Percentiles rank a stretch among this genome's conserved stretches.
Conservation (phyloP, 768 basidiomycete genomes). For the Coprinopsis cinerea region DNA sequence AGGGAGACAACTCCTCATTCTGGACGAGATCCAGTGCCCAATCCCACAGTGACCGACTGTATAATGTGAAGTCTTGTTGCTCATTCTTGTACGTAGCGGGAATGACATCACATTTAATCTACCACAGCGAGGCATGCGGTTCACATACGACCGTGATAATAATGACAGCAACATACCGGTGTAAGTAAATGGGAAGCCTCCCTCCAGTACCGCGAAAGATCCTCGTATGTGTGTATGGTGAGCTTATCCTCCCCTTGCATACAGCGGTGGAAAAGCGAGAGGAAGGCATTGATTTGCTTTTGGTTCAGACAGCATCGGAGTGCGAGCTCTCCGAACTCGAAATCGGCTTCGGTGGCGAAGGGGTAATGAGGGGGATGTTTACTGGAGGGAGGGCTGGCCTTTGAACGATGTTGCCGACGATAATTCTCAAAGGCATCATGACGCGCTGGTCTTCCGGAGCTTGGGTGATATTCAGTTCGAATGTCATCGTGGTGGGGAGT, state of each 20-base stretch:
- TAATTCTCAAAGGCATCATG: not conserved
- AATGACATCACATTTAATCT: slow-evolving; percentile 8
- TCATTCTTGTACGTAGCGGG: slow-evolving; percentile 6
- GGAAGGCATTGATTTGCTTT: not conserved
- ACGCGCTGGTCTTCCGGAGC: not conserved
- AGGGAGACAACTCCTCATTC: slow-evolving; percentile 6
- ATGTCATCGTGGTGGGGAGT: not conserved
- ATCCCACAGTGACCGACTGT: slow-evolving; percentile 10
- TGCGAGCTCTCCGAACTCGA: not conserved
- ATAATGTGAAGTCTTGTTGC: slow-evolving; percentile 6
- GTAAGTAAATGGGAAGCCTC: not conserved
- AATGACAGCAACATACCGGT: slow-evolving; percentile 2
- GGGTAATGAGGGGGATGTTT: not conserved
- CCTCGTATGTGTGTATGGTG: not conserved
- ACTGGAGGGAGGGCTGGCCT: not conserved
- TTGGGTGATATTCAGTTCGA: not conserved
- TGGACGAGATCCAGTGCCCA: slow-evolving; percentile 14
- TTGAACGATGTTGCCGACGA: not conserved
- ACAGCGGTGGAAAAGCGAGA: not conserved
- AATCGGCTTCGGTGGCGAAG: not conserved
- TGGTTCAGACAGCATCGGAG: not conserved
- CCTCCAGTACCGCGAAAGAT: not conserved
- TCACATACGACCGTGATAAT: not conserved
- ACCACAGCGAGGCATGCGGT: not conserved
- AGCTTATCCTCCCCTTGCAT: not conserved